These are phyloP conservation scores for Corynespora cassiicola DNA, from an alignment of 2,329 filamentous ascomycete genomes.

Conservation along the genomic window DNA sequence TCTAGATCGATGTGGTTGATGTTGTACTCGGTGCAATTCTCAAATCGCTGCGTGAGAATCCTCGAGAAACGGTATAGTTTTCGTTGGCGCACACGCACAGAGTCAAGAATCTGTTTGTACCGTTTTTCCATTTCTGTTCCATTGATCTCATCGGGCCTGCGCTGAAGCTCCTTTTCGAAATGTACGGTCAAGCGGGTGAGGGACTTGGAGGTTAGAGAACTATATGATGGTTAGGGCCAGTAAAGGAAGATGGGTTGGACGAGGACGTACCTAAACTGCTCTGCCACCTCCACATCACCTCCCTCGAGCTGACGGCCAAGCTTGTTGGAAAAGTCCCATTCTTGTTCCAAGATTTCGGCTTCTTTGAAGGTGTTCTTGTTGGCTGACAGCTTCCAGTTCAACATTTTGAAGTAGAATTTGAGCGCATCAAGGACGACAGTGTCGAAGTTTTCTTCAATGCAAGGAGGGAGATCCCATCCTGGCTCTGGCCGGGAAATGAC, in stretches of 20 bases:
- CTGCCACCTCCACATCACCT: constrained; percentile 94
- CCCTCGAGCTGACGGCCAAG: constrained; percentile 90
- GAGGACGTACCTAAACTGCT: constrained; percentile 78
- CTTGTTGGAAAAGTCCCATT: constrained; percentile 97
- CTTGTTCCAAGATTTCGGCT: constrained; percentile 93
- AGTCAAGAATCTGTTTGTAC: constrained; percentile 94
- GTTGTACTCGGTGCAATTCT: constrained; percentile 95
- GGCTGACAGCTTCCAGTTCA: constrained; percentile 96
- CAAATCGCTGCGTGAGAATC: constrained; percentile 89
- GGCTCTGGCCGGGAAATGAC: constrained; percentile 83
- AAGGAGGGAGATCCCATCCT: constrained; percentile 94
- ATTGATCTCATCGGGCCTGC: constrained; percentile 81
- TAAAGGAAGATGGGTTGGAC: neutral
- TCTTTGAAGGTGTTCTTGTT: constrained; percentile 99
- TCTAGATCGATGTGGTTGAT: constrained; percentile 76
- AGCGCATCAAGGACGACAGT: constrained; percentile 88
- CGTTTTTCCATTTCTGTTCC: constrained; percentile 89
- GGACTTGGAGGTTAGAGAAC: constrained; percentile 89
- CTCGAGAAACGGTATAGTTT: constrained; percentile 96
- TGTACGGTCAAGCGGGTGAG: constrained; percentile 85
- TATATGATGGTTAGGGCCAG: constrained; percentile 40
- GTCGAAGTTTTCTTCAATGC: constrained; percentile 96
- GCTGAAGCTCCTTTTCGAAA: constrained; percentile 89
- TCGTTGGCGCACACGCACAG: constrained; percentile 91
- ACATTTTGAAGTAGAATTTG: constrained; percentile 98